Conservation (phyloP, 2,329 filamentous ascomycete genomes). For the Colletotrichum australisinense region DNA sequence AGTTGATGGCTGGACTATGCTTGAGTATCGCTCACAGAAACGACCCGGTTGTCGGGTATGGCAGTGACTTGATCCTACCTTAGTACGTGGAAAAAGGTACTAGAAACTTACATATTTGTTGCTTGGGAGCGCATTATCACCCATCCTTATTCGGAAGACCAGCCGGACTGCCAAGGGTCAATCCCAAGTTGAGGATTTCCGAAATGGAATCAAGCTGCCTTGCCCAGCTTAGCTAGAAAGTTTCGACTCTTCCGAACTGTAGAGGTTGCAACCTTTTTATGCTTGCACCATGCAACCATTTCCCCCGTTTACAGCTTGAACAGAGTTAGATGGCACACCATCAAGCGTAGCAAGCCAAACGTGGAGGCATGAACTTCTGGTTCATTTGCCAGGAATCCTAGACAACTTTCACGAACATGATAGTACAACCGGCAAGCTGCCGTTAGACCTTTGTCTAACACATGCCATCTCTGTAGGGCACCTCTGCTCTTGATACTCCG, state of each 20-base stretch:
- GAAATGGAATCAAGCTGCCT: not conserved
- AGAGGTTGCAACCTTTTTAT: not conserved
- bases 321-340: constrained; percentile 24
- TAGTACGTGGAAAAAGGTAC: not conserved
- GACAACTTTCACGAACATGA: not conserved
- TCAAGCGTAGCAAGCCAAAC: not conserved
- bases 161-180: constrained; percentile 8
- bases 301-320: not conserved
- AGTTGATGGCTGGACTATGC: not conserved
- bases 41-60: not conserved
- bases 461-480: not conserved
- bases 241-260: not conserved
- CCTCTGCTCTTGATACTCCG: not conserved
- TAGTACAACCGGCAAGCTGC: not conserved
- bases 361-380: constrained; percentile 3
- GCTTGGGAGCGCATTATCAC: not conserved
- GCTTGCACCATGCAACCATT: not conserved
- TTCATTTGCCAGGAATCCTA: not conserved
- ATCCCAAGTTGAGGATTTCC: constrained; percentile 7
- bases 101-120: not conserved
- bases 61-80: not conserved
- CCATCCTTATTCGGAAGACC: not conserved
- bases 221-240: not conserved
- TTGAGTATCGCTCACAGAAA: not conserved
- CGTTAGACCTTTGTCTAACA: not conserved